phyloP scores from a whole-genome alignment of 2,329 filamentous ascomycete species.

The Chaetomium strumarium region DNA sequence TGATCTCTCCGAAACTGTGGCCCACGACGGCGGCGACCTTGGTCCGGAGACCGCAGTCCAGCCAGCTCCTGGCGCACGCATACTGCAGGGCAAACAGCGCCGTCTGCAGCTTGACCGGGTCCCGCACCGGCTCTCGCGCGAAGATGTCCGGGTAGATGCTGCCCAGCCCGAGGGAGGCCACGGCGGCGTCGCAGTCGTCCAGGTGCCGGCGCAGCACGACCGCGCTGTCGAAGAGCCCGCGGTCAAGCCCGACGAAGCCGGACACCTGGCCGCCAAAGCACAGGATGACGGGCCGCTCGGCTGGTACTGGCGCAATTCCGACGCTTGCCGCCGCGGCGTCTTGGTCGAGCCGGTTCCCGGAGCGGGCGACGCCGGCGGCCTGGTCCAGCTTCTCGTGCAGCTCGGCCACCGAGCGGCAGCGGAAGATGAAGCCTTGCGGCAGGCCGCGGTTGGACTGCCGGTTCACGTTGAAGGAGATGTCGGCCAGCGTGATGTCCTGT shows the following conservation, averaged over 20 bases:
- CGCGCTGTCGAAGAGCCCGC: constrained; percentile 26
- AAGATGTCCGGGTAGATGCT: constrained; percentile 33
- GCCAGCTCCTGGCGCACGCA: constrained; percentile 31
- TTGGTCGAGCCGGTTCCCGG: not conserved
- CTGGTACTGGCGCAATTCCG: not conserved
- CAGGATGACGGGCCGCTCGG: constrained; percentile 29
- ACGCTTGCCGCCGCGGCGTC: not conserved
- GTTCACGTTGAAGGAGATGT: constrained; percentile 14
- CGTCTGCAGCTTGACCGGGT: constrained; percentile 32
- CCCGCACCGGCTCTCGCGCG: constrained; percentile 16
- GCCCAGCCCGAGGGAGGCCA: constrained; percentile 15
- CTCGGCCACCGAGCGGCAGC: not conserved
- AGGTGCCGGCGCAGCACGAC: constrained; percentile 25
- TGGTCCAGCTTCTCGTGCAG: not conserved
- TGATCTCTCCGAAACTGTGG: constrained; percentile 39
- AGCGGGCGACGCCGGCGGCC: too few species aligned
- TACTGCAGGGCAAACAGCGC: constrained; percentile 38
- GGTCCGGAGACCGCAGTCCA: constrained; percentile 33
- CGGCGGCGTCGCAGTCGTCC: constrained; percentile 18
- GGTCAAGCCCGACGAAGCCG: constrained; percentile 29
- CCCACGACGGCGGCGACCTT: constrained; percentile 28
- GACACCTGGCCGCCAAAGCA: constrained; percentile 33
- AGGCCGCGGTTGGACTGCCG: constrained; percentile 7
- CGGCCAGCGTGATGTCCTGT: not conserved
- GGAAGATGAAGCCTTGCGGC: not conserved